Percentiles rank a stretch among this genome's conserved stretches.
These are phyloP conservation scores for Handroanthus guayacan DNA, from an alignment of 257 asterid species.

Conservation along the genomic window DNA sequence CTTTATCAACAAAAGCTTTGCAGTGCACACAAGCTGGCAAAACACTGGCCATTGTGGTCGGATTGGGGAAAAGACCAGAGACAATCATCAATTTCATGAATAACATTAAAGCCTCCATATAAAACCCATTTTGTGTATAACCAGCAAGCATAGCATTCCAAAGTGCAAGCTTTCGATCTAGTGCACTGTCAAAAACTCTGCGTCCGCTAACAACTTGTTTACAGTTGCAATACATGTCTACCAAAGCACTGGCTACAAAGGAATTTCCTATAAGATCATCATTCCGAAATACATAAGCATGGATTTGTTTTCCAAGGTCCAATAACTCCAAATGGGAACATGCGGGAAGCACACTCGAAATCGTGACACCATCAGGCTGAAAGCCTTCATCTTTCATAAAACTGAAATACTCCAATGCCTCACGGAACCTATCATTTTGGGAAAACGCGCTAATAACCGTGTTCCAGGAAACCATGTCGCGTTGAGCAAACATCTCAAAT, in stretches of 20 bases:
- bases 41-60: conserved; percentile 86
- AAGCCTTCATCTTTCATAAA: conserved; percentile 64
- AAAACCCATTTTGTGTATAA: conserved; percentile 76
- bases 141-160: conserved; percentile 98
- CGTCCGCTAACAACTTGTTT: conserved; percentile 63
- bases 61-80: conserved; percentile 59
- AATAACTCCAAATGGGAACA: conserved; percentile 83
- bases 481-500: conserved; percentile 55
- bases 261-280: conserved; percentile 64
- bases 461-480: conserved; percentile 89
- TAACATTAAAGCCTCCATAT: conserved; percentile 56
- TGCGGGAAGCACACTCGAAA: conserved; percentile 86
- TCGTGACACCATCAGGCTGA: conserved; percentile 79
- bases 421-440: conserved; percentile 62
- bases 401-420: conserved; percentile 66
- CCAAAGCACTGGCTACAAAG: conserved; percentile 80
- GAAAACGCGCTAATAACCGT: conserved; percentile 66
- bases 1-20: conserved; percentile 64
- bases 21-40: conserved; percentile 89
- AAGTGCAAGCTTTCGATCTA: conserved; percentile 59
- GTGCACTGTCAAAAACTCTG: conserved; percentile 59
- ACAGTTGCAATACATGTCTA: conserved; percentile 95
- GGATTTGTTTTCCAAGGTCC: conserved; percentile 73
- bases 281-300: conserved; percentile 70
- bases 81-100: conserved; percentile 60